Evolutionary conservation across 805 yeast species (phyloP), one percentile per base, ranked within the genome.

Genomic region (Wickerhamomyces strasburgensis): DNA sequence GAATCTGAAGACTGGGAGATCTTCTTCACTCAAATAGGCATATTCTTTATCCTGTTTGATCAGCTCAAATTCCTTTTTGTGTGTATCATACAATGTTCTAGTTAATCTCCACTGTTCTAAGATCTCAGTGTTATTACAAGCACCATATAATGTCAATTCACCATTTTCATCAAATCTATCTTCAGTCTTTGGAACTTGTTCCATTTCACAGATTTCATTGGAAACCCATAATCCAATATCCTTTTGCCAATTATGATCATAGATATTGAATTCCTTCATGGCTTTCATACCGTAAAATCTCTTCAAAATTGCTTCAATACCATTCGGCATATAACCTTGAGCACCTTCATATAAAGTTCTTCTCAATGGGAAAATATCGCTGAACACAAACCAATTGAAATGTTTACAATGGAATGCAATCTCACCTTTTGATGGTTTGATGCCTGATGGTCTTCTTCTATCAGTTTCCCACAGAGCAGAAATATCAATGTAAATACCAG

Each of bases 401-500:
- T 56, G 52, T 37, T 57, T 56, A 29, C 58, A 52, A 40, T 52
- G 54, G 42, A 54, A 49, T 1, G 52, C 43, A 14, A 38, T 31
- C 27, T 44, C 46, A 17, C 37, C 44, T 14, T 42, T 42, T 19
- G 30, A 27, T 19, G 40, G 39, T 13, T 35, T 25, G 18, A 39
- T 21, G 21, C 35, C 28, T 4, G 16, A 29, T 7, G 54, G 50
- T 14, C 14, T 33, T 3, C 21, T 38, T 13, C 43, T 38, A n/a
- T 21, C 25, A 11, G 55, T 44, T 24, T 42, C 29, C 56, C 56
- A 49, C 14, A 58, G 31, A 1, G 66, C 77, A 5, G 76, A 68
- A 26, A 72, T 62, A 46, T 72, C 78, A 35, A 72, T 67, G 43
- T 70, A 72, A 35, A 68, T 56, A 5, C 78, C 77, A 11, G 72